Evolutionary conservation across 805 yeast genomes (phyloP).

Genomic region (Zygoascus bituminiphila): DNA sequence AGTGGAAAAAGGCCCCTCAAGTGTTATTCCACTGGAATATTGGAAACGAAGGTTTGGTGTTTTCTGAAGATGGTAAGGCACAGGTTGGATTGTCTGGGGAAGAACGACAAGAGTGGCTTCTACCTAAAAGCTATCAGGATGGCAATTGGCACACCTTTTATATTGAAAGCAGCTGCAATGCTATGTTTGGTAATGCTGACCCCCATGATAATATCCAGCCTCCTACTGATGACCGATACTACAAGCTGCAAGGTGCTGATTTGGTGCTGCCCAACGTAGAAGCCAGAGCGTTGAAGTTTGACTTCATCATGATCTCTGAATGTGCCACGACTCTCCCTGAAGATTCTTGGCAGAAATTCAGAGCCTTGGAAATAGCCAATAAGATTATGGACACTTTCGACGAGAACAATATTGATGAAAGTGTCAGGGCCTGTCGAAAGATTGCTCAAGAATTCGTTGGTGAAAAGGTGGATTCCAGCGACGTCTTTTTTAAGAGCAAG

Average conservation of each 20-base stretch:
- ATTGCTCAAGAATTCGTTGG: constrained; percentile 63
- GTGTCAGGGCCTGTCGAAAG: constrained; percentile 55
- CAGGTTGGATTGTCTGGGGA: constrained; percentile 84
- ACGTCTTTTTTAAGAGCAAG: constrained; percentile 39
- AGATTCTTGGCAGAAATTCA: constrained; percentile 73
- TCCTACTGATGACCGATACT: constrained; percentile 65
- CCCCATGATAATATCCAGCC: constrained; percentile 43
- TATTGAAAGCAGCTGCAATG: constrained; percentile 87
- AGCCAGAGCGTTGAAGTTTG: constrained; percentile 68
- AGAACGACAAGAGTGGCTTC: constrained; percentile 61
- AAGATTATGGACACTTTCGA: constrained; percentile 80
- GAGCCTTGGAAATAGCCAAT: constrained; percentile 73
- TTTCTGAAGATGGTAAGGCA: constrained; percentile 57
- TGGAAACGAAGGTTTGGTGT: constrained; percentile 79
- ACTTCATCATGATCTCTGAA: constrained; percentile 81
- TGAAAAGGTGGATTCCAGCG: constrained; percentile 50
- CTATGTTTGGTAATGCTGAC: constrained; percentile 79
- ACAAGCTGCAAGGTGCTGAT: constrained; percentile 61
- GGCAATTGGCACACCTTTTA: constrained; percentile 57
- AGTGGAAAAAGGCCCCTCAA: constrained; percentile 37
- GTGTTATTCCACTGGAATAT: constrained; percentile 78
- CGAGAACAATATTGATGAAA: constrained; percentile 35
- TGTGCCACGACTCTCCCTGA: constrained; percentile 82
- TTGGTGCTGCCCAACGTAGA: constrained; percentile 70
- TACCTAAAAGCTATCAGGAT: constrained; percentile 49